Base-by-base conservation (phyloP, 1,139 yeast species). In the Casaregolazyma lundiana region DNA sequence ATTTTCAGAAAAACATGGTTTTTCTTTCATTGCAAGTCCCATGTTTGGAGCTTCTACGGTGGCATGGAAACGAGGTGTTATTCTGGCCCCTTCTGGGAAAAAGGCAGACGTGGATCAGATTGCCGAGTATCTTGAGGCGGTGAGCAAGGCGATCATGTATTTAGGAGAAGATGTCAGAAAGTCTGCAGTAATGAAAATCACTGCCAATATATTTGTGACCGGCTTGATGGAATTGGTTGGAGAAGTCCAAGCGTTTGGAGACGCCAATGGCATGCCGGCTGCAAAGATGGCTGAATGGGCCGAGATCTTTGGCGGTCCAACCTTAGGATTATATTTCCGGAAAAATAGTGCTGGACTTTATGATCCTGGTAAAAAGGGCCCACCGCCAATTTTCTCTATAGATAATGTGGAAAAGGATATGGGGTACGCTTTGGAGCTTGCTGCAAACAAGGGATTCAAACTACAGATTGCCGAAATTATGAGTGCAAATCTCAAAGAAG, bases 31-130 rank as follows among this genome's bases (percentile, higher is more conserved):
- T 32, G 55, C 64, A 3, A 49, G 61, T 24, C 66, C 65, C 1
- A 65, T 62, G 38, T 62, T 62, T 47, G 66, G 66, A 7, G 59
- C 61, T 6, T 52, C 62, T 4, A 60, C 62, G 2, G 55, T 57
- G 19, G 65, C 66, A 1, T 52, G 45, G 17, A 60, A 61, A 9
- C 63, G 53, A 6, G 49, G 53, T 41, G 53, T 62, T 20, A 50
- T 62, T 35, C 57, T 62, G 44, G 58, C 53, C 16, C 52, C 55
- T n/a, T 52, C 61, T 4, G 66, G 66, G 2, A 50, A 55, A 4
- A 47, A 57, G 41, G 38, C 32, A 6, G 57, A 53, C 19, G 50
- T 59, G 13, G 58, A 49, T 16, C 37, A 41, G 18, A 46, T 59
- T 18, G 45, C 46, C 38, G 62, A 64, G 13, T 61, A 52, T 44